phyloP scores from a whole-genome alignment of 2,329 filamentous ascomycete genomes.

The Fusarium papillatum region DNA sequence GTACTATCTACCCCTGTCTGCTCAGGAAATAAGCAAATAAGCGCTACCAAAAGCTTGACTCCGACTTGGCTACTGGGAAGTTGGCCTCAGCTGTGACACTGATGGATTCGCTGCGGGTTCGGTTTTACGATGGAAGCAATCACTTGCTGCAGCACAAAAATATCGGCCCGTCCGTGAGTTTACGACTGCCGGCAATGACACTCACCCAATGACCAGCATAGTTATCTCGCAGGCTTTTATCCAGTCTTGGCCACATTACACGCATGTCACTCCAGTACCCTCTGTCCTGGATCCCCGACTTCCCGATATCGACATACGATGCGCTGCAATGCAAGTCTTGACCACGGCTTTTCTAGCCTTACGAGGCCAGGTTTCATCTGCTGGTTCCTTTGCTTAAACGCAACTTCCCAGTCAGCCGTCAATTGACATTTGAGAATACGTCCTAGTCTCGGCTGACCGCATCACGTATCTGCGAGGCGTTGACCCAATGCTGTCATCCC shows the following conservation, averaged over 20 bases:
- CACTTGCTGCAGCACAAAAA: neutral
- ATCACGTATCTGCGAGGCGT: neutral
- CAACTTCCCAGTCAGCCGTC: neutral
- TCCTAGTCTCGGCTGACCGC: conserved; percentile 2
- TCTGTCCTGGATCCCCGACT: neutral
- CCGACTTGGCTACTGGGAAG: neutral
- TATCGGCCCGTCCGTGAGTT: conserved; percentile 6
- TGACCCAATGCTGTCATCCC: neutral
- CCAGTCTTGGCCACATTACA: neutral
- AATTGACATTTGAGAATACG: neutral
- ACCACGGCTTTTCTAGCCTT: neutral
- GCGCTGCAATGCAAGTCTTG: neutral
- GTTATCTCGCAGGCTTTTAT: neutral
- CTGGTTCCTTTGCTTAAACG: neutral
- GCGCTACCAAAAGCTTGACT: conserved; percentile 20
- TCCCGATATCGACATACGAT: neutral
- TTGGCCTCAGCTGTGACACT: neutral
- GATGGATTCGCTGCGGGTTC: neutral
- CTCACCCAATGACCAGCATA: neutral
- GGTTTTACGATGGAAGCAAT: neutral
- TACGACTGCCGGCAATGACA: neutral
- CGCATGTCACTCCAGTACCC: neutral
- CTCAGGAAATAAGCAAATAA: conserved; percentile 17
- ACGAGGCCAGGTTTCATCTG: neutral
- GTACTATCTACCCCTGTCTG: neutral